Evolutionary conservation across 2,329 filamentous ascomycete species (phyloP).

Genomic region (Aureobasidium sp.): DNA sequence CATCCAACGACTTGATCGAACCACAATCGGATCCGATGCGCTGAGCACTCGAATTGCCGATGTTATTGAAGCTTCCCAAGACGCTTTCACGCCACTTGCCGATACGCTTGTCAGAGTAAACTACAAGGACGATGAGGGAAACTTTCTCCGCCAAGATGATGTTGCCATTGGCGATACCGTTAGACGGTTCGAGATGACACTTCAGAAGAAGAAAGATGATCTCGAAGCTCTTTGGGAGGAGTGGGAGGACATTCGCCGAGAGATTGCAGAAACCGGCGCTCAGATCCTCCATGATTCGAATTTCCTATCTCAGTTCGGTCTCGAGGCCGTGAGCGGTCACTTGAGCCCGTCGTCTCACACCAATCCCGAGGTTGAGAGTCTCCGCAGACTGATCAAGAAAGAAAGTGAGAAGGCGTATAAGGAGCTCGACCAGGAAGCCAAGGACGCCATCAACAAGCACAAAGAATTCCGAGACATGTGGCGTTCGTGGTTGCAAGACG

Average conservation of each 20-base stretch:
- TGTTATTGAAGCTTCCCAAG: slow-evolving; percentile 4
- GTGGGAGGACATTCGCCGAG: not conserved
- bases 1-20: slow-evolving; percentile 15
- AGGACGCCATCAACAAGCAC: not conserved
- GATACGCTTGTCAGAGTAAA: slow-evolving; percentile 17
- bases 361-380: not conserved
- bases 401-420: not conserved
- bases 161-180: slow-evolving; percentile 14
- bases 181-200: slow-evolving; percentile 11
- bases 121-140: slow-evolving; percentile 11
- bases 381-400: not conserved
- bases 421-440: not conserved
- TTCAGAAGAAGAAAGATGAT: not conserved
- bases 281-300: slow-evolving; percentile 1
- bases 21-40: slow-evolving; percentile 15
- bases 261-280: slow-evolving; percentile 6
- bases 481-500: not conserved
- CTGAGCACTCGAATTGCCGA: slow-evolving; percentile 17
- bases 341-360: not conserved
- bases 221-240: slow-evolving; percentile 1
- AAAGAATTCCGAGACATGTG: not conserved
- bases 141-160: not conserved
- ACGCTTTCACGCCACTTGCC: slow-evolving; percentile 17
- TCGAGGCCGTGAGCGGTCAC: not conserved
- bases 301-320: slow-evolving; percentile 10